A percentile compares a stretch with the other conserved stretches of the same genome.
Conservation (phyloP, 495 filamentous ascomycete species). For the Penicillium atrosanguineum region DNA sequence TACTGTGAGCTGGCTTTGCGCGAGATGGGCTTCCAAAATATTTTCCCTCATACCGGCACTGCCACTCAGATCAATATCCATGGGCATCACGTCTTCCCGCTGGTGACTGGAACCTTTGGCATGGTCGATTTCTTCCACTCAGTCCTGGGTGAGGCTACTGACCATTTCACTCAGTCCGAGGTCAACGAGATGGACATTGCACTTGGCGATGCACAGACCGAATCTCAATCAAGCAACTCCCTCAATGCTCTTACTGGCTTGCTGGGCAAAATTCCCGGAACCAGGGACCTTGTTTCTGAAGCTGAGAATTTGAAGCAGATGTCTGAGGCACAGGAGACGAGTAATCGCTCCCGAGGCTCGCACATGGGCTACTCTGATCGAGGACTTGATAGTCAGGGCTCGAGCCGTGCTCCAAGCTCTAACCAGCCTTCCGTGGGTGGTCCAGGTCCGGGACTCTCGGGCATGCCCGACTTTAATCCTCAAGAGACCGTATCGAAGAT, state of each 20-base stretch:
- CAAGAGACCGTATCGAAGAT: constrained; percentile 78
- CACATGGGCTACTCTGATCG: constrained; percentile 31
- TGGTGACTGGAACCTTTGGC: constrained; percentile 89
- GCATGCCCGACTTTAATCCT: constrained; percentile 78
- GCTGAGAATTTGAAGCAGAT: constrained; percentile 71
- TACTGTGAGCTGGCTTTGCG: constrained; percentile 85
- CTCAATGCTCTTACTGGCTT: constrained; percentile 64
- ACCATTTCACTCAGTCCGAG: constrained; percentile 94
- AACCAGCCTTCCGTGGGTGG: constrained; percentile 29
- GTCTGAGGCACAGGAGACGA: constrained; percentile 71
- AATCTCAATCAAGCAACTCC: constrained; percentile 43
- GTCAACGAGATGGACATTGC: constrained; percentile 83
- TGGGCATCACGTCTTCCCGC: constrained; percentile 74
- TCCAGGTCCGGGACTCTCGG: constrained; percentile 57
- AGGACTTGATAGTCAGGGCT: constrained; percentile 6
- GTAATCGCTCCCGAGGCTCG: constrained; percentile 45
- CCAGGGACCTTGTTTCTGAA: constrained; percentile 71
- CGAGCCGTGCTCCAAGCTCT: constrained; percentile 15
- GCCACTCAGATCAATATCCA: constrained; percentile 68
- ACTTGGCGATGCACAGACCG: constrained; percentile 58
- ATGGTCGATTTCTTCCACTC: constrained; percentile 96
- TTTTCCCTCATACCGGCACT: constrained; percentile 85
- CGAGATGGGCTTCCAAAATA: constrained; percentile 75
- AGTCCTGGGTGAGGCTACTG: constrained; percentile 91
- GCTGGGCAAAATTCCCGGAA: constrained; percentile 74